phyloP scores from a whole-genome alignment of 805 yeast species.

The Lachancea lanzarotensis region DNA sequence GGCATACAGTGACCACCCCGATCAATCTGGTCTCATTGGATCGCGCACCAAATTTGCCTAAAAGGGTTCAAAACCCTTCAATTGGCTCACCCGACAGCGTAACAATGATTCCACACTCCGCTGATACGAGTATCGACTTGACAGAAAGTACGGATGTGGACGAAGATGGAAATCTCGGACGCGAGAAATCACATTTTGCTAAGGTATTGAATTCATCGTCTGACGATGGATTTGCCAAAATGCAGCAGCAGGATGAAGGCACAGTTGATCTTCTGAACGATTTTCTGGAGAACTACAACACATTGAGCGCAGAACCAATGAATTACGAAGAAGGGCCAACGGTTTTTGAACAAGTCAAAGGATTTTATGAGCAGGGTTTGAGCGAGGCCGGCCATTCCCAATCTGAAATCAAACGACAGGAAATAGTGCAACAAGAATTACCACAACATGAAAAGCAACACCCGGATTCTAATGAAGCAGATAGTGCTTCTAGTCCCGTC shows the following conservation, averaged over 20 bases:
- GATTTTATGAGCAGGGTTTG: neutral
- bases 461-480: neutral
- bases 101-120: neutral
- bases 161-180: neutral
- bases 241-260: neutral
- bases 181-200: neutral
- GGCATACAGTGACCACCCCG: conserved; percentile 1
- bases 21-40: neutral
- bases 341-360: conserved; percentile 8
- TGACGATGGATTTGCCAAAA: neutral
- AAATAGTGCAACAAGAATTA: neutral
- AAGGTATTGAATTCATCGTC: neutral
- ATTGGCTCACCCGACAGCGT: conserved; percentile 2
- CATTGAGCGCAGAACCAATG: conserved; percentile 6
- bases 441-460: no score
- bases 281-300: conserved; percentile 9
- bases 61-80: conserved; percentile 3
- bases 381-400: neutral
- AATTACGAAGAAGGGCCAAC: conserved; percentile 6
- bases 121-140: neutral
- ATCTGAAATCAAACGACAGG: neutral
- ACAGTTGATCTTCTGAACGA: conserved; percentile 10
- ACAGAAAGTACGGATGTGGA: neutral
- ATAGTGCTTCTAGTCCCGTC: neutral
- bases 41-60: conserved; percentile 1